A percentile compares a stretch with the other conserved stretches of the same genome.
phyloP scores from a whole-genome alignment of 352 stramenopile species.

The Globisporangium parvum region DNA sequence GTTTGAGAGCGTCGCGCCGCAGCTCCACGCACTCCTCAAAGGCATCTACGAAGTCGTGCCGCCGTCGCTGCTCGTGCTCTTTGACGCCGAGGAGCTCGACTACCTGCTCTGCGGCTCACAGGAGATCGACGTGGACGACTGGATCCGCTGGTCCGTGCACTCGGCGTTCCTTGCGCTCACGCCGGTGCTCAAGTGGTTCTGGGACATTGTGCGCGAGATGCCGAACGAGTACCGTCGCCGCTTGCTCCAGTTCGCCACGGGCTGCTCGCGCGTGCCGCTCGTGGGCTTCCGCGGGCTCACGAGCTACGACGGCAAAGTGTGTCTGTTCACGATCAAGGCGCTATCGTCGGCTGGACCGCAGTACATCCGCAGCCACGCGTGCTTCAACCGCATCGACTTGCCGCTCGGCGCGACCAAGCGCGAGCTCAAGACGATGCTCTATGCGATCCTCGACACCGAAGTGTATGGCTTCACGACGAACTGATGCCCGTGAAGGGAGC shows the following conservation, averaged over 20 bases:
- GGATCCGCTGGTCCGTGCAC: constrained; percentile 79
- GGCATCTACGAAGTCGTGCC: constrained; percentile 97
- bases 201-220: constrained; percentile 87
- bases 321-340: constrained; percentile 68
- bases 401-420: constrained; percentile 90
- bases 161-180: constrained; percentile 29
- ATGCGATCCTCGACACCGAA: constrained; percentile 57
- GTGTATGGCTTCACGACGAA: constrained; percentile 64
- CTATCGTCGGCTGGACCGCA: constrained; percentile 35
- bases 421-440: constrained; percentile 64
- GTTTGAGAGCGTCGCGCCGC: constrained; percentile 86
- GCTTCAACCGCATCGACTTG: constrained; percentile 91
- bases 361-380: constrained; percentile 73
- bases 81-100: constrained; percentile 97
- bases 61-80: constrained; percentile 88
- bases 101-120: constrained; percentile 93
- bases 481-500: constrained; percentile 12
- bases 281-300: constrained; percentile 67
- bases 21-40: constrained; percentile 89
- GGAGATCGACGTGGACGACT: constrained; percentile 93
- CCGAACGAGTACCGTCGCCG: constrained; percentile 66
- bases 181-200: constrained; percentile 37
- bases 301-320: constrained; percentile 75
- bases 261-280: constrained; percentile 69
- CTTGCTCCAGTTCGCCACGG: constrained; percentile 78